Base-by-base conservation (phyloP, 2,329 filamentous ascomycete genomes). In the Fusarium nodosum region DNA sequence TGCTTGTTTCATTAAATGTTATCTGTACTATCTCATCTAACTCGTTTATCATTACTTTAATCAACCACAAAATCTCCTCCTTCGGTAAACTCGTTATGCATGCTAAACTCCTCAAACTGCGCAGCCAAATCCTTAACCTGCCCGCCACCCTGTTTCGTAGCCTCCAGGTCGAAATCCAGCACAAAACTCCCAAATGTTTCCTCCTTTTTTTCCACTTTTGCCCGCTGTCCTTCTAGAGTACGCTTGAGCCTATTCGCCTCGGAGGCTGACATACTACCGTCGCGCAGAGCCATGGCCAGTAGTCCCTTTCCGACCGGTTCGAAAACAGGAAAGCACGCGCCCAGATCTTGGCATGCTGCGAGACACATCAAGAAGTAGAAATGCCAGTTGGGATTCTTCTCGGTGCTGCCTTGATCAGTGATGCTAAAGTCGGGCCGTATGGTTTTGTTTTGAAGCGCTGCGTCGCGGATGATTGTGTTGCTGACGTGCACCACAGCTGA, bases 401-500 rank as follows among this genome's bases (percentile, higher is more conserved):
- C 22, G 0, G 13, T 18, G 1, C 16, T 24, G 3, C 18, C 22
- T 6, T 62, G 36, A 9, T 24, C n/a, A 15, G 28, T 50, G 4
- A 6, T 26, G 1, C 4, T 13, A 26, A 33, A 2, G 10, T n/a
- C 13, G 1, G 62, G 36, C 16, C 53, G 41, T 6, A 45, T 28
- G 0, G 26, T 39, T 18, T 39, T 36, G 13, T 66, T 65, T 38
- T 56, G 61, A 1, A 55, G n/a, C 2, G 54, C 61, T 3, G 54
- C 38, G 5, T 65, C 61, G 5, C 62, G 62, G 4, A 65, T 65
- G 28, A 65, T 65, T 0, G 62, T 65, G 33, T 65, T 65, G 54
- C 62, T 65, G 22, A 65, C 62, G 7, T 65, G 62, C 0, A 65
- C 62, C 9, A 60, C 62, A 9, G 62, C 62, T 1, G 62, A 65